Base-by-base conservation (phyloP, 768 basidiomycete genomes). In the Hygrophoropsis aurantiaca region DNA sequence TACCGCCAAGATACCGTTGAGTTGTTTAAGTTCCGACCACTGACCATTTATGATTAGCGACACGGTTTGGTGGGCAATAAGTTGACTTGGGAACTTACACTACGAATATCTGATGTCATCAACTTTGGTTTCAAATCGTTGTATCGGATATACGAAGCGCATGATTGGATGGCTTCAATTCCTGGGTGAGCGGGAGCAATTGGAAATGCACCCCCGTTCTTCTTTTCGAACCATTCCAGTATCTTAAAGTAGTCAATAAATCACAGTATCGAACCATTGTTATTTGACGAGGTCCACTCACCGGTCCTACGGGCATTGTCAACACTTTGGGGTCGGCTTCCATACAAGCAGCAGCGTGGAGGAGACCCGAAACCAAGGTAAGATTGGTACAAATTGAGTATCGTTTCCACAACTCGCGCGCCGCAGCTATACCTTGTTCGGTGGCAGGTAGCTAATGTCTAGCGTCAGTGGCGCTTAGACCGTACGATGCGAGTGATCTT, bases 331-430 rank as follows among this genome's bases (percentile, higher is more conserved):
- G 74, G 2, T 73, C 72, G 6, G 81, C 73, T 53, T 78, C 78
- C 21, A 74, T 73, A 49, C 84, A 85, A 3, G 71, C 70, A n/a
- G 68, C 68, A 5, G 78, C 80, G 49, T 85, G 84, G 25, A 68
- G 54, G n/a, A 83, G 64, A 26, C 68, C 69, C 4, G 78, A 70
- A n/a, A 83, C 81, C 38, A 76, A 55, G 32, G 68, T 69, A 32
- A 85, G 60, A 58, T 82, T 79, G 18, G 75, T 75, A 18, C 71
- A 64, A 24, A 83, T 74, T n/a, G 58, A 57, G 40, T 74, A 54
- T 37, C 56, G 55, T 18, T 60, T 51, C 27, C 66, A 60, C 10
- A 84, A 71, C 41, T 58, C 53, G 20, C 57, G 60, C 0, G 80
- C 73, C 5, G 82, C 82, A 20, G 48, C 43, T 11, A 84, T 69